These are phyloP conservation scores for Saccharata proteae DNA, from an alignment of 2,329 filamentous ascomycete genomes.

Conservation along the genomic window DNA sequence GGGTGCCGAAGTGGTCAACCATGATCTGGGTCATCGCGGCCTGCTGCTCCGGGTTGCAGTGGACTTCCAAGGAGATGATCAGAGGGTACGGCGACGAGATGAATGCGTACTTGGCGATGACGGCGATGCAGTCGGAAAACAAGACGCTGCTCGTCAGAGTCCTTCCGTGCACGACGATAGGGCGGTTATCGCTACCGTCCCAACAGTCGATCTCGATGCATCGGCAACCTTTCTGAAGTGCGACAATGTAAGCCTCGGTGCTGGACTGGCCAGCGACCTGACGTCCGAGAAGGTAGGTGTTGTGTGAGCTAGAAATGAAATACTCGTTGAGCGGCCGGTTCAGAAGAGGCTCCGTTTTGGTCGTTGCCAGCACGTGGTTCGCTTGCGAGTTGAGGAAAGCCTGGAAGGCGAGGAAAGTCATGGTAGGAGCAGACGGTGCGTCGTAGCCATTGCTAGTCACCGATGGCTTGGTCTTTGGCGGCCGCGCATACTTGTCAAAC, in stretches of 20 bases:
- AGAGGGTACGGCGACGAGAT: slow-evolving; percentile 75
- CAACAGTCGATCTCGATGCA: slow-evolving; percentile 98
- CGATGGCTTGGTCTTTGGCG: slow-evolving; percentile 5
- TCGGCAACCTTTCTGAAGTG: slow-evolving; percentile 77
- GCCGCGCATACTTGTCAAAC: slow-evolving; percentile 54
- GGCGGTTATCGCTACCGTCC: slow-evolving; percentile 81
- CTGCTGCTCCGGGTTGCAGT: slow-evolving; percentile 77
- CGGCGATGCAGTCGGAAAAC: slow-evolving; percentile 83
- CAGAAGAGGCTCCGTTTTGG: slow-evolving; percentile 51
- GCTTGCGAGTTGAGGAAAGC: slow-evolving; percentile 34
- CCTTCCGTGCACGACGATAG: slow-evolving; percentile 80
- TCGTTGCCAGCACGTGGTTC: slow-evolving; percentile 55
- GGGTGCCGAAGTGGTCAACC: slow-evolving; percentile 69
- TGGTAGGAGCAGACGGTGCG: slow-evolving; percentile 39
- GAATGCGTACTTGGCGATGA: slow-evolving; percentile 93
- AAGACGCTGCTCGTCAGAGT: slow-evolving; percentile 81
- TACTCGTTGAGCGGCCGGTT: slow-evolving; percentile 90
- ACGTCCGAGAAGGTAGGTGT: slow-evolving; percentile 86
- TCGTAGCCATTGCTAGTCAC: slow-evolving; percentile 9
- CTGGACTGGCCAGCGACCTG: slow-evolving; percentile 86
- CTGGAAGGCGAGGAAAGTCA: slow-evolving; percentile 70
- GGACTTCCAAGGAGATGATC: slow-evolving; percentile 91
- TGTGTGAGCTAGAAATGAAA: slow-evolving; percentile 96
- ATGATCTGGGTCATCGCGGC: slow-evolving; percentile 81
- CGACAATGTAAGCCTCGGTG: slow-evolving; percentile 86